Percentiles rank a stretch among this genome's conserved stretches.
phyloP scores from a whole-genome alignment of 1,284 basidiomycete genomes.

The Ganoderma multipileum region DNA sequence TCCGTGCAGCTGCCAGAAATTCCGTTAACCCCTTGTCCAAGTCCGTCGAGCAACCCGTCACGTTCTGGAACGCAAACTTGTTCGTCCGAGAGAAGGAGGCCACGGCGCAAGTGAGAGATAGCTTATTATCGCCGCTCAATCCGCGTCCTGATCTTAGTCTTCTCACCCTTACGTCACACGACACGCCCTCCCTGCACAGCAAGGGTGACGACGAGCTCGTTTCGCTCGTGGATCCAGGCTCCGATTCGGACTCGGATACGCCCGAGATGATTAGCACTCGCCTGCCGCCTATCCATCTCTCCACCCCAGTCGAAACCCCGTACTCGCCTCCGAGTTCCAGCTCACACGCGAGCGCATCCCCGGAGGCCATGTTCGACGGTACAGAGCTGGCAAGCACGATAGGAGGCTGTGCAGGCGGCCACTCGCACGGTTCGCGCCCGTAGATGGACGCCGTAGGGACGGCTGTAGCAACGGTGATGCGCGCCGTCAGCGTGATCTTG shows the following conservation, averaged over 20 bases:
- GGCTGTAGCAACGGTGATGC: not conserved
- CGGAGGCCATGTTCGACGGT: not conserved
- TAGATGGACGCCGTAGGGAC: not conserved
- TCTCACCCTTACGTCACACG: not conserved
- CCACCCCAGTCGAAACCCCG: not conserved
- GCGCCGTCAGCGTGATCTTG: not conserved
- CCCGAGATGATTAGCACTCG: not conserved
- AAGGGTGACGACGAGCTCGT: not conserved
- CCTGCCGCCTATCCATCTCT: not conserved
- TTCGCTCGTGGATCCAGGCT: not conserved
- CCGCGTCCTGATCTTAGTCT: not conserved
- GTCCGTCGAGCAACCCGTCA: not conserved
- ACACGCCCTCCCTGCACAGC: not conserved
- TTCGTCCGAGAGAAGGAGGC: not conserved
- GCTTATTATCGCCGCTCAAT: conserved; percentile 1
- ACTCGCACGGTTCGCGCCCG: not conserved
- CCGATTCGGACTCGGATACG: not conserved
- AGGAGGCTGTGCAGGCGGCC: not conserved
- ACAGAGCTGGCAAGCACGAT: not conserved
- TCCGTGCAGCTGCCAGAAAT: not conserved
- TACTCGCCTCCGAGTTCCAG: too few relatives aligned
- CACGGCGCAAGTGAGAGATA: conserved; percentile 5
- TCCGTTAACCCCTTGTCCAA: not conserved
- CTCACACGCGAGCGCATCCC: not conserved
- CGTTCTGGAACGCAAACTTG: conserved; percentile 3